A percentile compares a stretch with the other conserved stretches of the same genome.
Evolutionary conservation across 176 grass and related monocot genomes (phyloP).

Genomic region (Carex myosuroides): DNA sequence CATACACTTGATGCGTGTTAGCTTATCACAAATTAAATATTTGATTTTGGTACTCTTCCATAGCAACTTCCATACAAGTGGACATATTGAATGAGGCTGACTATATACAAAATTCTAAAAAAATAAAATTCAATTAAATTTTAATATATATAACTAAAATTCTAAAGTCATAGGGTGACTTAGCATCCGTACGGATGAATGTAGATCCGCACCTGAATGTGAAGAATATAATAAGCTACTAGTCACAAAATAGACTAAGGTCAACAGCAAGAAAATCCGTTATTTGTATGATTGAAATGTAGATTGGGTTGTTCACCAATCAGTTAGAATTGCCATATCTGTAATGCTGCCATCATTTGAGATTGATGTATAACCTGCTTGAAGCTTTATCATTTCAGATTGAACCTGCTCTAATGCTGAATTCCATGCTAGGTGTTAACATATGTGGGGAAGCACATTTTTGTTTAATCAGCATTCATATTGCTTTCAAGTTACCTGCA

Average conservation of each 20-base stretch:
- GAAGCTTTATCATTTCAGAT: neutral
- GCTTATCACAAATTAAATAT: neutral
- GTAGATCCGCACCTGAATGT: no score
- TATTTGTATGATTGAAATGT: neutral
- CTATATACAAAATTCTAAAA: no score
- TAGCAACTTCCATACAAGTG: neutral
- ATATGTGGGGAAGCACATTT: neutral
- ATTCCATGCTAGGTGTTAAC: neutral
- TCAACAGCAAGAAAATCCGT: neutral
- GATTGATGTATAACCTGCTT: conserved; percentile 16
- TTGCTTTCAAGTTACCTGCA: neutral
- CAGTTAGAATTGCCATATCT: neutral
- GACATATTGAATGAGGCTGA: no score
- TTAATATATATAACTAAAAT: no score
- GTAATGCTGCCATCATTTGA: neutral
- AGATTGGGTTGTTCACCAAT: conserved; percentile 7
- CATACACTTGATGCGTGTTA: neutral
- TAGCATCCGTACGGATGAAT: no score
- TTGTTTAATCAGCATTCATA: no score
- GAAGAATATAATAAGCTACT: no score
- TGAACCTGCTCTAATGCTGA: neutral
- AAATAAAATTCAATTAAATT: no score
- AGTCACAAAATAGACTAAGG: neutral
- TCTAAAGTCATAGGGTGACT: no score
- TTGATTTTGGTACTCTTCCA: neutral